These are phyloP conservation scores for Cnidoscolus chayamansa DNA, from an alignment of 441 rosid species.

Conservation along the genomic window DNA sequence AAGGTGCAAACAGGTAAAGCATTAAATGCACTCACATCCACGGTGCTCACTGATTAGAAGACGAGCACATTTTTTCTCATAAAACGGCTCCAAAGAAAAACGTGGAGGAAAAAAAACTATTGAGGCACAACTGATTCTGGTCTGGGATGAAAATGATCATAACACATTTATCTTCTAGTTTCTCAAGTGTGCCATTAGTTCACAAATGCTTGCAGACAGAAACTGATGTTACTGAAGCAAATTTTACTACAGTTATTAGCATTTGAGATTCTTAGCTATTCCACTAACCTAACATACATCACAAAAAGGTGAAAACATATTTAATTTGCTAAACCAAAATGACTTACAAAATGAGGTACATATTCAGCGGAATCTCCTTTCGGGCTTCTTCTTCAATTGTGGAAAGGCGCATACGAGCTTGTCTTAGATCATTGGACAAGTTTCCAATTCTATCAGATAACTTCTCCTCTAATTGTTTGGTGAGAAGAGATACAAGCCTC, in stretches of 20 bases:
- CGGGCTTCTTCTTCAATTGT: slow-evolving; percentile 68
- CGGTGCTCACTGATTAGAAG: background rate
- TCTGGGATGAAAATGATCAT: slow-evolving; percentile 1
- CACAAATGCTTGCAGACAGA: background rate
- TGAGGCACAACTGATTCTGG: background rate
- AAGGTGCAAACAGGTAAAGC: too few species aligned
- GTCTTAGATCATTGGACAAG: slow-evolving; percentile 59
- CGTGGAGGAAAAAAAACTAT: background rate
- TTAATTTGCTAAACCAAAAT: slow-evolving; percentile 4
- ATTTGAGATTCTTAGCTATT: background rate
- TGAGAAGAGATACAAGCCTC: slow-evolving; percentile 50
- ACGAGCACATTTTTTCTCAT: background rate
- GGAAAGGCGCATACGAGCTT: slow-evolving; percentile 57
- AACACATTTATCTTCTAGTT: background rate
- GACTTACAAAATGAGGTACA: slow-evolving; percentile 91
- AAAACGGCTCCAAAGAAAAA: background rate
- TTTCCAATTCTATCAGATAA: slow-evolving; percentile 46
- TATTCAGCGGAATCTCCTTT: slow-evolving; percentile 67
- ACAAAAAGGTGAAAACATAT: background rate
- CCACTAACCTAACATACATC: background rate
- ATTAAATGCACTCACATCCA: too few species aligned
- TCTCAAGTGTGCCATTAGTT: background rate
- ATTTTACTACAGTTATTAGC: background rate
- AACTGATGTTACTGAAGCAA: background rate
- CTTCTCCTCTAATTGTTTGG: slow-evolving; percentile 65